Evolutionary conservation across 768 basidiomycete genomes (phyloP).

Genomic region (Amanita subjunquillea): DNA sequence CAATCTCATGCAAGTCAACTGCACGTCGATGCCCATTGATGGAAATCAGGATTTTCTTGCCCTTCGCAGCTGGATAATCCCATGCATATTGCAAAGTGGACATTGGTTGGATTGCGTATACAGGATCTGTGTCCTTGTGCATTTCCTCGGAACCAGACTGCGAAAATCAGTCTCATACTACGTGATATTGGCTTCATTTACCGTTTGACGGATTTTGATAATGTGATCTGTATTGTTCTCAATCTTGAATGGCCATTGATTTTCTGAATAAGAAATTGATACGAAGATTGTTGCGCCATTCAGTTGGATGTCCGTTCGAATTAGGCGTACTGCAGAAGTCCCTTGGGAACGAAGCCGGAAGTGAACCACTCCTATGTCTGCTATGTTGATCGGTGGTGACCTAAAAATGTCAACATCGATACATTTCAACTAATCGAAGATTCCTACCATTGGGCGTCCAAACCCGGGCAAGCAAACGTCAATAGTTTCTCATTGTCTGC

Average conservation of each 20-base stretch:
- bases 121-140: conserved; percentile 27
- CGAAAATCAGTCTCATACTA: conserved; percentile 6
- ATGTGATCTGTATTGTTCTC: conserved; percentile 79
- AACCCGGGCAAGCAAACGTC: conserved; percentile 78
- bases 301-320: conserved; percentile 71
- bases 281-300: conserved; percentile 87
- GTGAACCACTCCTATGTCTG: conserved; percentile 80
- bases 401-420: conserved; percentile 26
- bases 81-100: conserved; percentile 70
- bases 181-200: conserved; percentile 19
- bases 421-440: conserved; percentile 1
- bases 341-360: conserved; percentile 48
- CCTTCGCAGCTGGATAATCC: conserved; percentile 81
- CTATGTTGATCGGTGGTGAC: conserved; percentile 88
- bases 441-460: conserved; percentile 70
- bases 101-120: conserved; percentile 50
- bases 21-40: conserved; percentile 51
- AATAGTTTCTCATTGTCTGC: conserved; percentile 62
- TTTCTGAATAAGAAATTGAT: conserved; percentile 52
- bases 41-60: conserved; percentile 66
- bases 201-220: conserved; percentile 67
- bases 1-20: conserved; percentile 94
- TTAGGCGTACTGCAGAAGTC: conserved; percentile 33
- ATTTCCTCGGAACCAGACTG: conserved; percentile 33
- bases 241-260: conserved; percentile 82